Evolutionary conservation across 129 eudicot genomes (phyloP), one percentile per base, ranked within the genome.

Genomic region (Pulicaria dysenterica): DNA sequence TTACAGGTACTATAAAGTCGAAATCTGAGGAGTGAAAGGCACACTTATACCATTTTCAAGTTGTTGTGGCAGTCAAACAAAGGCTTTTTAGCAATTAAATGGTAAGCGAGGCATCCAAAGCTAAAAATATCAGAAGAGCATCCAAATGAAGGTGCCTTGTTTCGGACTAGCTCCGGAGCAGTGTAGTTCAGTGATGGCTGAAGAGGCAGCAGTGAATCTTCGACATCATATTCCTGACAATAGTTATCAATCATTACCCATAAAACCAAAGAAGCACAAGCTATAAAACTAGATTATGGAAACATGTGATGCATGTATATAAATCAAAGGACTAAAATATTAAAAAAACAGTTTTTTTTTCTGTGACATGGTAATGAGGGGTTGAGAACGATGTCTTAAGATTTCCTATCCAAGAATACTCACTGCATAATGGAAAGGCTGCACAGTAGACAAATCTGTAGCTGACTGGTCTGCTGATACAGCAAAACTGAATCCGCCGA

Each of bases 61-160:
- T 94, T 94, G 88, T 94, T 94, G 96, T 88, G 91, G 87, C 98
- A 94, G 79, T 94, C 95, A 37, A 94, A 88, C 83, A 94, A 84
- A 67, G 96, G 92, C 83, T 88, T 94, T 72, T 84, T 96, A 72
- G 97, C 86, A 76, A 94, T 79, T 82, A 90, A 88, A 81, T 94
- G 96, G 81, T 84, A 94, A 40, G 93, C 91, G 43, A 94, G 96
- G 81, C 98, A 94, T 42, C 81, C 98, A 61, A 87, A 94, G 79
- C 98, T 94, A 84, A 94, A 94, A 46, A 94, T 86, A 88, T 94
- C 98, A 37, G 96, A 86, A 59, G 83, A 81, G 62, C 88, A 72
- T 70, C 98, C 96, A 60, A 77, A 85, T 67, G 97, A 79, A 69
- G 89, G 57, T 42, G 87, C 75, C 77, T 84, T 94, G 72, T 82